Conservation (phyloP, 2,329 filamentous ascomycete species). For the Apiospora malaysiana region DNA sequence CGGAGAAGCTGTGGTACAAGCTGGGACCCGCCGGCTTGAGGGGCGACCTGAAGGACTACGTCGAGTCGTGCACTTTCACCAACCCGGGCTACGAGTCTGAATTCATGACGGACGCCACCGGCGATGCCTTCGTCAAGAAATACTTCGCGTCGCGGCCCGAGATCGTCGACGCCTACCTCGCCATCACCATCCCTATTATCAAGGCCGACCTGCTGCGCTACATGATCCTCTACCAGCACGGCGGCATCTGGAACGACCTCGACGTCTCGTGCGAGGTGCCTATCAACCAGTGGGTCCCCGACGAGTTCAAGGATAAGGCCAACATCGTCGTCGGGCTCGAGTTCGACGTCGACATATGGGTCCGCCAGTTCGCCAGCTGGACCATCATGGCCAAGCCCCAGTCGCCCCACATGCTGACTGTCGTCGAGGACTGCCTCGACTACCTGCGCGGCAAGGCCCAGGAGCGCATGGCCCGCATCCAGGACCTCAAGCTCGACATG, state of each 20-base stretch:
- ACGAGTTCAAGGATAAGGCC: constrained; percentile 28
- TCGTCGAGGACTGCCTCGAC: constrained; percentile 38
- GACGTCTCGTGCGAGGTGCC: constrained; percentile 49
- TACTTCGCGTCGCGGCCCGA: neutral
- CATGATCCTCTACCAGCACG: constrained; percentile 70
- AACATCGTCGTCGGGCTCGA: constrained; percentile 40
- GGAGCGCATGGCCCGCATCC: constrained; percentile 29
- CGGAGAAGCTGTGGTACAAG: constrained; percentile 25
- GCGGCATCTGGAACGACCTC: constrained; percentile 56
- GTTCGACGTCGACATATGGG: constrained; percentile 35
- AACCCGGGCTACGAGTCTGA: constrained; percentile 39
- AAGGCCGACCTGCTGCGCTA: constrained; percentile 65
- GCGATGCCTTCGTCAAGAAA: constrained; percentile 34
- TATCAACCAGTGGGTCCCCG: constrained; percentile 59
- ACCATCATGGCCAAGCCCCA: constrained; percentile 37
- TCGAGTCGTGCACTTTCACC: constrained; percentile 33
- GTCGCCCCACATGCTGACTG: constrained; percentile 33
- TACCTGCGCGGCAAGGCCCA: constrained; percentile 27
- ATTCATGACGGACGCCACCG: constrained; percentile 39
- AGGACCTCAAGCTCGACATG: constrained; percentile 31
- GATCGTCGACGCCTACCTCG: constrained; percentile 24
- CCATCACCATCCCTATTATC: constrained; percentile 36
- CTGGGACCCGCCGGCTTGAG: constrained; percentile 18
- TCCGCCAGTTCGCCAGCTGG: constrained; percentile 39
- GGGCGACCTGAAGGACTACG: constrained; percentile 18